Evolutionary conservation across 164 flowering plant species (phyloP), one percentile per base, ranked within the genome.

Genomic region (Nelumbo lutea): DNA sequence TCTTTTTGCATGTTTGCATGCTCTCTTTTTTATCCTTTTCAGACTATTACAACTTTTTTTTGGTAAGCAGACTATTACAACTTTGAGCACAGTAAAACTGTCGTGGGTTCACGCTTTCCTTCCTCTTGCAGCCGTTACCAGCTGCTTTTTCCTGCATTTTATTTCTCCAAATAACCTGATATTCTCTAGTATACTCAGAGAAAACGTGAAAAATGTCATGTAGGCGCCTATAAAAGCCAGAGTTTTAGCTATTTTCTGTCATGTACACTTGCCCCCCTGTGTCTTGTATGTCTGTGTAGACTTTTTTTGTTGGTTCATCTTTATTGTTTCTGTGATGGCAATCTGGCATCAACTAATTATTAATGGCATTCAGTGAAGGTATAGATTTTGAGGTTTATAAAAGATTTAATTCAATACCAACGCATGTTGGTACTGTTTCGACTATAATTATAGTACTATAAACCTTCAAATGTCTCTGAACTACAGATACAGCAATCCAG

Each of bases 201-300:
- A 39, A 68, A 72, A 64, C 75, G 75, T 76, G 75, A 68, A 72
- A 68, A 51, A 59, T 68, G 71, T 67, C 72, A 42, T 47, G 27
- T 11, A 63, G 64, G 64, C 63, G 44, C 56, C 61, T 66, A 41
- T 59, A 46, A 58, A 68, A 39, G 55, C 53, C 59, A 42, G 53
- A n/a, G 51, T 62, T 61, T 15, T 68, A 8, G 61, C 72, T 44
- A 42, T 61, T 47, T 39, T 64, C 62, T 52, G 57, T 70, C 69
- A 62, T 10, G 9, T 38, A 9, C 50, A 62, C 67, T 59, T 27
- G 43, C 55, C 62, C 15, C 61, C 58, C 52, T 67, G 59, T 15
- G 14, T n/a, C 65, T 46, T 38, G 6, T 53, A 44, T 44, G 48
- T 51, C 59, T 68, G 51, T 44, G 38, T 68, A 14, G 56, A 46